Percentiles rank a stretch among this genome's conserved stretches.
These are phyloP conservation scores for Torulaspora gathmanii DNA, from an alignment of 805 yeast species.

Conservation along the genomic window DNA sequence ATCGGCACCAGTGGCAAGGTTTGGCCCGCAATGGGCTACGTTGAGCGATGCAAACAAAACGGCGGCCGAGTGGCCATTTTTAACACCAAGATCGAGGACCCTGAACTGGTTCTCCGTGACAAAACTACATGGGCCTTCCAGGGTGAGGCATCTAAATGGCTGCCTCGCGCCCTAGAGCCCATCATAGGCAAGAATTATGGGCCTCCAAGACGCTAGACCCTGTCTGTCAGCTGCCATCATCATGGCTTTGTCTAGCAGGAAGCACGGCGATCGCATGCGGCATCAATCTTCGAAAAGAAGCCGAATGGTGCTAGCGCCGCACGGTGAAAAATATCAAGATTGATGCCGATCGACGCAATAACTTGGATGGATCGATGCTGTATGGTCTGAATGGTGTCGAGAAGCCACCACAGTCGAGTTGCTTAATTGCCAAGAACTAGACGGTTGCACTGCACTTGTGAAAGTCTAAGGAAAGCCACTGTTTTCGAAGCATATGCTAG, in stretches of 20 bases:
- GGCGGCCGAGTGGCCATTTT: conserved; percentile 85
- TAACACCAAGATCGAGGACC: conserved; percentile 59
- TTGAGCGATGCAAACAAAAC: conserved; percentile 62
- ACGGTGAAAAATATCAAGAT: neutral
- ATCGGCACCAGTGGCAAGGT: conserved; percentile 82
- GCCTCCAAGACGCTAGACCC: too few relatives aligned
- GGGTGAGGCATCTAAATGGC: conserved; percentile 73
- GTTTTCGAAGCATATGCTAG: too few relatives aligned
- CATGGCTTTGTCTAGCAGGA: neutral
- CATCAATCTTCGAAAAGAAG: neutral
- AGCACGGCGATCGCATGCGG: too few relatives aligned
- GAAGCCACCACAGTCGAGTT: conserved; percentile 4
- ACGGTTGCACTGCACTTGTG: too few relatives aligned
- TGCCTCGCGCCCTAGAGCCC: conserved; percentile 65
- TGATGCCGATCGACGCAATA: neutral
- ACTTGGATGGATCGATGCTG: neutral
- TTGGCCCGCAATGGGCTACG: conserved; percentile 92
- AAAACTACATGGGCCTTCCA: conserved; percentile 60
- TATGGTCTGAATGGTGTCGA: neutral
- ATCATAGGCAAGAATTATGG: conserved; percentile 35
- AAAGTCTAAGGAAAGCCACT: too few relatives aligned
- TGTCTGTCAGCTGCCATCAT: neutral
- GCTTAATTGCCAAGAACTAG: too few relatives aligned
- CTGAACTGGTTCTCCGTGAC: conserved; percentile 40
- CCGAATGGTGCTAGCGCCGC: neutral